These are phyloP conservation scores for Balamuthia mandrillaris DNA, from an alignment of 208 protist species.

Conservation along the genomic window DNA sequence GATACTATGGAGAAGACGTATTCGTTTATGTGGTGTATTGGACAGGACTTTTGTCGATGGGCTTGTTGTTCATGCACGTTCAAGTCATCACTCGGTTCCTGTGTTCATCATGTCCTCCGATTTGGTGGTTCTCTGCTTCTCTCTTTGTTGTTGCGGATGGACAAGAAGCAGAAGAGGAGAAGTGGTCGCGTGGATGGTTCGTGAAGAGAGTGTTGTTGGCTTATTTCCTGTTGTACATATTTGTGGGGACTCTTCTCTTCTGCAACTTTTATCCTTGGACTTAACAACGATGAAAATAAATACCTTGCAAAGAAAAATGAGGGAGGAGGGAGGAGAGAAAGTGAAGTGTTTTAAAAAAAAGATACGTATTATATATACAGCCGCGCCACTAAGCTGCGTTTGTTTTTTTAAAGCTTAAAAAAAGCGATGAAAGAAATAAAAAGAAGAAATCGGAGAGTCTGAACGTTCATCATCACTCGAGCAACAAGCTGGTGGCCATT, in stretches of 20 bases:
- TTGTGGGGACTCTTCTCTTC: constrained; percentile 52
- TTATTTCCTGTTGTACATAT: constrained; percentile 54
- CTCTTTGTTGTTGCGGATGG: neutral
- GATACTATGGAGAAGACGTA: neutral
- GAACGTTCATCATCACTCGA: too few species aligned
- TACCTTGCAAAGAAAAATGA: too few species aligned
- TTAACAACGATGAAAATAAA: too few species aligned
- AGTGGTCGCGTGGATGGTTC: neutral
- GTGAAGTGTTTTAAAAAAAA: too few species aligned
- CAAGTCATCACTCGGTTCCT: constrained; percentile 66
- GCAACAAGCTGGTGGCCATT: neutral
- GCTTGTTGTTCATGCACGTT: constrained; percentile 62
- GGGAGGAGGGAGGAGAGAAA: too few species aligned
- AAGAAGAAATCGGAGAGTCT: too few species aligned
- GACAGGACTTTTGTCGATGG: constrained; percentile 11
- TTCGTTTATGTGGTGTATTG: constrained; percentile 45
- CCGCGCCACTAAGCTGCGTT: too few species aligned
- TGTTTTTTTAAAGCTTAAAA: too few species aligned
- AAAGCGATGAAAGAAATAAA: too few species aligned
- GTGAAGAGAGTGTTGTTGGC: constrained; percentile 16
- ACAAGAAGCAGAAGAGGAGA: neutral
- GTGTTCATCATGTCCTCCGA: constrained; percentile 28
- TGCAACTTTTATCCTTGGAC: constrained; percentile 60
- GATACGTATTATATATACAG: too few species aligned
- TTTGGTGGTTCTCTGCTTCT: constrained; percentile 52